Base-by-base conservation (phyloP, 768 basidiomycete species). In the Mycena rebaudengoi region DNA sequence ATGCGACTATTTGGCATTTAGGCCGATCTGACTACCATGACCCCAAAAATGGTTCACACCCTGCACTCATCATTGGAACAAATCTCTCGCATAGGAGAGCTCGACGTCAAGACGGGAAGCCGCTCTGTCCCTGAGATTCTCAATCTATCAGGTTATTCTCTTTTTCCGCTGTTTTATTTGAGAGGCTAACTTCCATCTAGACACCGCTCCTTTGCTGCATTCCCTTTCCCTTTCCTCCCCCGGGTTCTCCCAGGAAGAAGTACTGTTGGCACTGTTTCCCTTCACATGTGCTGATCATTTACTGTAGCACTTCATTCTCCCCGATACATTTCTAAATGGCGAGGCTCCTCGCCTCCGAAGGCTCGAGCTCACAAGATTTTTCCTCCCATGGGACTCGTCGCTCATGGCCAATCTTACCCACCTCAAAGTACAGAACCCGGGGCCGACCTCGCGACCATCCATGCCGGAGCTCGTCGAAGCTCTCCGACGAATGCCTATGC, bases 401-500 rank as follows among this genome's bases (percentile, higher is more conserved):
- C 60, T 80, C 14, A 68, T 84, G 25, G 57, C 57, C 40, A 73
- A 73, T 51, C 75, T 85, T 11, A 77, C 75, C n/a, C 70, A 74
- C 50, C 73, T 85, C 28, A 76, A 74, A 41, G 65, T 84, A 11
- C 67, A 75, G 39, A 58, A 76, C 59, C 66, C 78, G 7, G 60
- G 72, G 23, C 16, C 30, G 3, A 44, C 67, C 10, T 64, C 70
- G 23, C 75, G 74, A 28, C 79, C 79, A 1, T 69, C 75, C 7
- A 71, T 73, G 29, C 58, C 60, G 7, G 74, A 78, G 45, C 68
- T 84, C 25, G 52, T 76, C n/a, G 62, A 70, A 23, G 71, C 72
- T 16, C 76, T 85, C 10, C 51, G 71, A 18, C 67, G 70, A 48
- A 79, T 79, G 77, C 78, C 77, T 1, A 39, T 46, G 45, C 70